Base-by-base conservation (phyloP, 768 basidiomycete genomes). In the Pleurotus eryngii region DNA sequence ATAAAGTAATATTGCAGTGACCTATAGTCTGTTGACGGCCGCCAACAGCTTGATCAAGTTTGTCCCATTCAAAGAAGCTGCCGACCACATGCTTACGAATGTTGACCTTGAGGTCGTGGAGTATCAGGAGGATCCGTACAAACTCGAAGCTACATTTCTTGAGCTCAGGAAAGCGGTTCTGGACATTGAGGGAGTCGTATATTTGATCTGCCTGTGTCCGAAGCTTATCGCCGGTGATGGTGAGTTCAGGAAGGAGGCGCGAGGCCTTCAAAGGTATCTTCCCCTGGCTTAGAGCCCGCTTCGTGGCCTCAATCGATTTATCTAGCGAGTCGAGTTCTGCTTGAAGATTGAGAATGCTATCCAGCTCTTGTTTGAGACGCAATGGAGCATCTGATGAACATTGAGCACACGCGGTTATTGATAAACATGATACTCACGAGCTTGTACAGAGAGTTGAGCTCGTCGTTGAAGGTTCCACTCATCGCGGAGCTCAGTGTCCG, bases 51-150 rank as follows among this genome's bases (percentile, higher is more conserved):
- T 67, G 68, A 50, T 74, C 69, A 1, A 74, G 61, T 14, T 61
- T 64, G 15, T 76, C 73, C 69, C 70, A 73, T 45, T 75, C 72
- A 26, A 72, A 72, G 45, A 77, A 75, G 15, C 66, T 67, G 0
- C 67, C 65, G 9, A 75, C 65, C 0, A 69, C 70, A 11, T 63
- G 59, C 54, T 71, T 72, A 6, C 68, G 57, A 4, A 76, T 72
- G 51, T 71, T 74, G 18, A 74, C 72, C 56, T 77, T 79, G 24
- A 75, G 63, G 58, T 77, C 73, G 0, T 67, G 63, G 3, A 68
- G 71, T 55, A 74, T 62, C 1, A 77, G 54, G 0, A 78, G 68
- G 0, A 60, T 65, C 2, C 57, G 58, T 2, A 74, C 63, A 55
- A 74, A 74, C 1, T 54, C 48, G 1, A 76, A 57, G 1, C 39